A percentile compares a stretch with the other conserved stretches of the same genome.
Evolutionary conservation across 768 basidiomycete species (phyloP).

Genomic region (Grammothele lineata): DNA sequence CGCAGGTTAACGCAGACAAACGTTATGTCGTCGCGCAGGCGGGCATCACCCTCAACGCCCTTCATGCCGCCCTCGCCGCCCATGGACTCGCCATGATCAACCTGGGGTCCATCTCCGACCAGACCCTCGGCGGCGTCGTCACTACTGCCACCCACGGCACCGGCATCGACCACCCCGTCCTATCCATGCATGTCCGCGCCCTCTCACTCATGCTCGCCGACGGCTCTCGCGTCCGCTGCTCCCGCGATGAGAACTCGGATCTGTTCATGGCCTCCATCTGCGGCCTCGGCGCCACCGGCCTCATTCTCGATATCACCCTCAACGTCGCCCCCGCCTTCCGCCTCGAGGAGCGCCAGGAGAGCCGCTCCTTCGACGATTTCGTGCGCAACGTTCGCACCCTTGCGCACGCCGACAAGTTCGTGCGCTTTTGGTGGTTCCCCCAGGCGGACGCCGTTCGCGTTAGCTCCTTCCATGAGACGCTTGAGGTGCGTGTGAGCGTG

Average conservation of each 20-base stretch:
- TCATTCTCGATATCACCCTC: conserved; percentile 75
- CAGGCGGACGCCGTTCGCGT: conserved; percentile 67
- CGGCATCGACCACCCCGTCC: conserved; percentile 72
- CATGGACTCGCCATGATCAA: conserved; percentile 83
- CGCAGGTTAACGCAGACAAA: conserved; percentile 67
- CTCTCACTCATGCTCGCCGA: conserved; percentile 75
- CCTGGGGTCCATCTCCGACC: conserved; percentile 95
- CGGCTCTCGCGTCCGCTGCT: conserved; percentile 65
- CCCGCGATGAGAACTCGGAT: conserved; percentile 57
- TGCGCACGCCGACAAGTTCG: conserved; percentile 71
- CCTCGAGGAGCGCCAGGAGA: conserved; percentile 66
- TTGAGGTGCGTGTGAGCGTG: conserved; percentile 60
- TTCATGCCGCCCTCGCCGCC: conserved; percentile 64
- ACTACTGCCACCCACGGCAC: conserved; percentile 96
- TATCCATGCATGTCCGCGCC: conserved; percentile 76
- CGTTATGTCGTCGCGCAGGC: conserved; percentile 66
- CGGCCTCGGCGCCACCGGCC: conserved; percentile 85
- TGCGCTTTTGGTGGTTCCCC: conserved; percentile 96
- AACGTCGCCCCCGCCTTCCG: conserved; percentile 81
- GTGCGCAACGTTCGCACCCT: conserved; percentile 52
- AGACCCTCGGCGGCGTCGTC: conserved; percentile 88
- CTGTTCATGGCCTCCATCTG: conserved; percentile 89
- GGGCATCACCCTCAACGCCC: conserved; percentile 71
- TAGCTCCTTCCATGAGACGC: conserved; percentile 70
- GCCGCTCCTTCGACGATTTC: conserved; percentile 59